Evolutionary conservation across 2,329 filamentous ascomycete species (phyloP), one percentile per base, ranked within the genome.

Genomic region (Penicillium nordicum): DNA sequence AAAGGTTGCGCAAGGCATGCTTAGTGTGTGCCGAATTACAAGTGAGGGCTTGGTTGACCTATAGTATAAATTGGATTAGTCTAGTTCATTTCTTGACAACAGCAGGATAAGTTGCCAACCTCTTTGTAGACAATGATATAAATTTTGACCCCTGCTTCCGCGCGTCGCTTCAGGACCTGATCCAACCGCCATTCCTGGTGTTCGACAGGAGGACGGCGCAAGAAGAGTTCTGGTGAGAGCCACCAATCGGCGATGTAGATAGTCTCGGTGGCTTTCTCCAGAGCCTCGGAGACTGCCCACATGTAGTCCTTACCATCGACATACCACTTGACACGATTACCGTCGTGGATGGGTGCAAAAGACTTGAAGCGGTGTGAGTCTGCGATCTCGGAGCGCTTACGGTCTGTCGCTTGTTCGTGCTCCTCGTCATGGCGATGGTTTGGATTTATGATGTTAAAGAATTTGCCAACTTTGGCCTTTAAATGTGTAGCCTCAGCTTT

Each of bases 211-310:
- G 94, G 92, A 21, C 94, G 83, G 37, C 94, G 86, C 60, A 99
- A 75, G 75, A 74, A 96, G 29, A 97, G 78, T 75, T 96, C 92
- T 1, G 92, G 94, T 4, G 90, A 95, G 14, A 97, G 79, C 94
- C 94, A 97, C 94, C 93, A 99, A 69, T 97, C 94, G 57, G 82
- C 88, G 63, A 99, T 95, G 74, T 97, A 99, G 65, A 99, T 97
- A 44, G 88, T 88, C 75, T 97, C 93, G 68, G 89, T 89, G 37
- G 94, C 94, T 57, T 87, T 82, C 61, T 97, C 92, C n/a, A 97
- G 80, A 0, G 92, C 93, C 34, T 88, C 85, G 0, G 92, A 95
- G 11, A 99, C 92, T 18, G 94, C 88, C 87, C 92, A 96, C 73
- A 94, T 95, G 74, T 99, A 99, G 76, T 97, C 89, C 59, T 92